Base-by-base conservation (phyloP, 1,284 basidiomycete genomes). In the Macrocystidia cucumis region DNA sequence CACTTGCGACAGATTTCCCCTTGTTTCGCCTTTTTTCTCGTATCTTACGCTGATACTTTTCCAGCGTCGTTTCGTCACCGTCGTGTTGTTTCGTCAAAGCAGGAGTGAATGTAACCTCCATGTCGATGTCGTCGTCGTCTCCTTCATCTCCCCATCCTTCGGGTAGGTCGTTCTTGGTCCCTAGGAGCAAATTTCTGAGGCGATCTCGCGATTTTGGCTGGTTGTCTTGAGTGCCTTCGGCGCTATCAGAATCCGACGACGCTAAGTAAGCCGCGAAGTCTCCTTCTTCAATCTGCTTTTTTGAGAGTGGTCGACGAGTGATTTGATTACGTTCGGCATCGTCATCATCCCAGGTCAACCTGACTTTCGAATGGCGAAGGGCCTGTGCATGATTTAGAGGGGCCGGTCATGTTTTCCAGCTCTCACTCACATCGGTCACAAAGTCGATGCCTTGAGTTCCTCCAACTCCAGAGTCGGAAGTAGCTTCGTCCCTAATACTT, bases 321-420 rank as follows among this genome's bases (percentile, higher is more conserved):
- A 96, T 51, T 39, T 81, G 79, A 41, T 69, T 73, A 12, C 96
- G 83, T 53, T 95, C 87, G 2, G 90, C 83, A 50, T 98, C 95
- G 57, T 98, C 96, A 44, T 93, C 90, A 52, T 98, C 96, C 96
- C 96, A 99, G 6, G 95, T 98, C 17, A 98, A 71, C 52, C 90
- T 95, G 46, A 98, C 95, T 63, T 91, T 93, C 9, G 96, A 98
- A 57, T 98, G 93, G 5, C 96, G 84, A n/a, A 99, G 74, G 5
- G 93, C 93, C 89, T 95, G 45, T 16, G 25, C 21, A 9, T 35
- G 9, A 35, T 35, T 32, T 5, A 35, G 28, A 18, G n/a, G 19
- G 16, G 31, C 29, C 1, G 27, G 12, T 14, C 18, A 13, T 11
- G 26, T 14, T 23, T 5, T 5, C 22, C 22, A 28, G 19, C 9